Base-by-base conservation (phyloP, 176 grass and related monocot genomes). In the Poa pratensis region DNA sequence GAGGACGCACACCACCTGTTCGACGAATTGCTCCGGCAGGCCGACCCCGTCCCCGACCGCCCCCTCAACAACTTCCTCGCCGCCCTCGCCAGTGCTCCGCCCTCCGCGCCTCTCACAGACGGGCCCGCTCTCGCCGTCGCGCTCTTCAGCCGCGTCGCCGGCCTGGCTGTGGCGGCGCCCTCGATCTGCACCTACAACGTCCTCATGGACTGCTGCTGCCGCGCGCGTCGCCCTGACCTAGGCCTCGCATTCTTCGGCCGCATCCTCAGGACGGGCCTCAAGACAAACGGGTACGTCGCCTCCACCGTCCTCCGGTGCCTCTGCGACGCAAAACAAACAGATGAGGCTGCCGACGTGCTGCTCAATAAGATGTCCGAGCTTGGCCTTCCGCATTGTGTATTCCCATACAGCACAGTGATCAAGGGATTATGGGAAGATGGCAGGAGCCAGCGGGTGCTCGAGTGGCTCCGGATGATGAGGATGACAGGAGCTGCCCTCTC, bases 341-440 rank as follows among this genome's bases (percentile, higher is more conserved):
- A 34, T 19, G 69, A 74, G 39, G 70, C 60, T 0, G 28, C 52
- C 49, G 6, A 28, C 61, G 51, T 86, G 65, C 43, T 86, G 70
- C 18, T 86, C 1, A 39, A 83, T 2, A 83, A 60, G 45, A 83
- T 90, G 88, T 13, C 84, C 20, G 53, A 16, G 35, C 35, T 37
- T 37, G 35, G 35, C 35, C 35, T 37, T 37, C 35, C 35, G 35
- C 35, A 37, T 37, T 4, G 6, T 37, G 6, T 6, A 37, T 37
- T 37, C 35, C 6, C 35, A 37, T 37, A 37, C 35, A 37, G 5
- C 35, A 37, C 35, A 37, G 35, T 37, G 35, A 37, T 37, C 6
- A 37, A 37, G 35, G 35, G 35, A 37, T 37, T 37, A 37, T 37
- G 35, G 5, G 35, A 37, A 37, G 35, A 5, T 37, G 6, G 35